Evolutionary conservation across 306 rosid species (phyloP).

Genomic region (Vigna hirtella): DNA sequence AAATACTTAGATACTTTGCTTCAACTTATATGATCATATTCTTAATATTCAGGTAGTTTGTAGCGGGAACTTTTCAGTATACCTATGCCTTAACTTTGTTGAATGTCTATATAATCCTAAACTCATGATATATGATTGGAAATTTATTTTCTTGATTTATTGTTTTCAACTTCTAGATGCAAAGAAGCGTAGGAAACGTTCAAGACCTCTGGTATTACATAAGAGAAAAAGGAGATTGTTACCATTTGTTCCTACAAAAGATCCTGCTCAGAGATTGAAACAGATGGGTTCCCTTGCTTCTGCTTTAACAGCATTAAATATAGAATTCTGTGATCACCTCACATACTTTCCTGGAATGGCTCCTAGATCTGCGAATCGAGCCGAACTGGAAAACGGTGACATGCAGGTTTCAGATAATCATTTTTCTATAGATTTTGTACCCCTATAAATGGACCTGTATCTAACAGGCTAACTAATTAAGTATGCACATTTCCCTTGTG

Average conservation of each 20-base stretch:
- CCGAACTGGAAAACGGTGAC: constrained; percentile 74
- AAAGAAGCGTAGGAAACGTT: constrained; percentile 68
- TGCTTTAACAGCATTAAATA: constrained; percentile 65
- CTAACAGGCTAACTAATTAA: constrained; percentile 25
- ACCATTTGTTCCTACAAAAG: constrained; percentile 72
- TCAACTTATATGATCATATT: constrained; percentile 24
- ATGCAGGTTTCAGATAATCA: constrained; percentile 74
- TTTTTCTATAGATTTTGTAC: constrained; percentile 26
- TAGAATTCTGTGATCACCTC: constrained; percentile 77
- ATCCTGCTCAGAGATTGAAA: constrained; percentile 65
- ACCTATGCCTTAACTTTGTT: constrained; percentile 31
- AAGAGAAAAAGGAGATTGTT: constrained; percentile 77
- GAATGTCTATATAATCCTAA: constrained; percentile 1
- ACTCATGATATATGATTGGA: constrained; percentile 8
- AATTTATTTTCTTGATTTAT: constrained; percentile 37
- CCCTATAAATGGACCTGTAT: constrained; percentile 28
- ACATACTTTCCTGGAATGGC: constrained; percentile 72
- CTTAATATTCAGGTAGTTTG: constrained; percentile 10
- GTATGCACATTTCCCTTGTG: constrained; percentile 30
- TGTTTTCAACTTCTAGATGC: constrained; percentile 58
- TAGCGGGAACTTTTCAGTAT: constrained; percentile 2
- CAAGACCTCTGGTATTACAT: constrained; percentile 63
- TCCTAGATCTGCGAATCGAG: constrained; percentile 67
- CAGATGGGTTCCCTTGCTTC: constrained; percentile 89
- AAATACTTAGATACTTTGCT: neutral